phyloP scores from a whole-genome alignment of 768 basidiomycete genomes.

The Pisolithus orientalis region DNA sequence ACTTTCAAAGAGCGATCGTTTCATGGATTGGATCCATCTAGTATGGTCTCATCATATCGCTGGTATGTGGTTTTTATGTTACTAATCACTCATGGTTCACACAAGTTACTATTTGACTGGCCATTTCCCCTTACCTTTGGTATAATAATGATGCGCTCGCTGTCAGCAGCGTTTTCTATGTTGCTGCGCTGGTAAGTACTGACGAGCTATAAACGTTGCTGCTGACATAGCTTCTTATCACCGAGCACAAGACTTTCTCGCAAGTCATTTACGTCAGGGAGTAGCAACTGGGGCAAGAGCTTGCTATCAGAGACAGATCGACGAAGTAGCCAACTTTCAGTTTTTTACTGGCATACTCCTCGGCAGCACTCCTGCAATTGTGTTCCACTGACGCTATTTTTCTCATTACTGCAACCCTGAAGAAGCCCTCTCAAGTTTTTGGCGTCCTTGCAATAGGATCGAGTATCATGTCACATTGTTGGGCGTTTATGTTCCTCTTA shows the following conservation, averaged over 20 bases:
- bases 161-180: not conserved
- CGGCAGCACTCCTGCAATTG: conserved; percentile 15
- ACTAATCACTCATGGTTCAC: not conserved
- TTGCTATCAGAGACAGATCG: not conserved
- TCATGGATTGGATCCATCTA: conserved; percentile 24
- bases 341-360: conserved; percentile 18
- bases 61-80: conserved; percentile 28
- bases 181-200: conserved; percentile 7
- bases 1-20: conserved; percentile 16
- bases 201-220: conserved; percentile 26
- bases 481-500: conserved; percentile 6
- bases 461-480: conserved; percentile 28
- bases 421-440: conserved; percentile 29
- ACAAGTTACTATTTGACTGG: conserved; percentile 7
- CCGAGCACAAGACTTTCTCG: conserved; percentile 22
- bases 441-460: conserved; percentile 58
- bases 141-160: conserved; percentile 7
- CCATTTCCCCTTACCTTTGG: conserved; percentile 4
- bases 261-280: conserved; percentile 24
- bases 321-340: conserved; percentile 2
- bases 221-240: conserved; percentile 13
- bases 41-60: conserved; percentile 4
- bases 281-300: conserved; percentile 18
- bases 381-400: conserved; percentile 19
- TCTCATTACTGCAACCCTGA: not conserved